Conservation (phyloP, 768 basidiomycete species). For the Kwoniella sp. region DNA sequence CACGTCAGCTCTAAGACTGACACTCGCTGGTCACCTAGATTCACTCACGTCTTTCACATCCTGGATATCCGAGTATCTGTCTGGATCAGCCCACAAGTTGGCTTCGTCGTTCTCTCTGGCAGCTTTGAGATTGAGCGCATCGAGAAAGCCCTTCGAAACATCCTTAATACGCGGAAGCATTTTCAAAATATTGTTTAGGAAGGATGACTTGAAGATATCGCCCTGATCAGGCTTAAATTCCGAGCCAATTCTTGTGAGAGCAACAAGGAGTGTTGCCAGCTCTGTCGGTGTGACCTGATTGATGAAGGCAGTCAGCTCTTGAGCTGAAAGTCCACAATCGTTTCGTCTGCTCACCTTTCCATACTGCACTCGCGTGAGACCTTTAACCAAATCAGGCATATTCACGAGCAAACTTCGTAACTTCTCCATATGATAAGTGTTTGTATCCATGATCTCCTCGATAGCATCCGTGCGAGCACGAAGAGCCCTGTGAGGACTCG, state of each 20-base stretch:
- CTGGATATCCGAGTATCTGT: constrained; percentile 63
- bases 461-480: constrained; percentile 79
- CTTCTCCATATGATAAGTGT: constrained; percentile 65
- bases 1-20: no score
- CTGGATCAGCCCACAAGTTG: constrained; percentile 66
- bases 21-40: background rate
- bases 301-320: constrained; percentile 54
- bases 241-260: constrained; percentile 70
- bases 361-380: constrained; percentile 84
- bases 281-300: constrained; percentile 74
- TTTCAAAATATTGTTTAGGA: constrained; percentile 72
- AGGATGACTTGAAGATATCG: constrained; percentile 64
- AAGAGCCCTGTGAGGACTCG: constrained; percentile 61
- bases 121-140: constrained; percentile 64
- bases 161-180: constrained; percentile 68
- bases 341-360: constrained; percentile 67
- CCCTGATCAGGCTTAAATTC: constrained; percentile 62
- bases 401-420: constrained; percentile 69
- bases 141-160: constrained; percentile 63
- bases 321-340: background rate
- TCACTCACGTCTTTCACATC: constrained; percentile 66
- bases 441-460: constrained; percentile 69
- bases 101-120: constrained; percentile 71
- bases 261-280: constrained; percentile 70
- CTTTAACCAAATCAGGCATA: constrained; percentile 84